Evolutionary conservation across 176 grass and related monocot genomes (phyloP), one percentile per base, ranked within the genome.

Genomic region (Pontederia crassipes): DNA sequence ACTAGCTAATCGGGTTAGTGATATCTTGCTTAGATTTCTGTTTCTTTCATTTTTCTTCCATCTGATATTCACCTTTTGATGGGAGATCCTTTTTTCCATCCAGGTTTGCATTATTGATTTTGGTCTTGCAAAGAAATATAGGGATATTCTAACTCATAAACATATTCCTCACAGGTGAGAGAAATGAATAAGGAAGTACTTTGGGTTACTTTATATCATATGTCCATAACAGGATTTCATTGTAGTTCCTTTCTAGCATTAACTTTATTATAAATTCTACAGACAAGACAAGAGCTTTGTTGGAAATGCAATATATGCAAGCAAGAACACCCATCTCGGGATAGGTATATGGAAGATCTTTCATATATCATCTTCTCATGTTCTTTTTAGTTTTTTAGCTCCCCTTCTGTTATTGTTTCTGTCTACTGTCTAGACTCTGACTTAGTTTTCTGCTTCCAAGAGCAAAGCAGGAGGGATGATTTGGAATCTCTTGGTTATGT

Each of bases 401-500:
- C 5, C 65, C 45, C 62, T 47, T 65, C 7, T 40, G 13, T 64
- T 59, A 28, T 52, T 6, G 28, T 52, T 52, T 59, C 17, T 8
- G 51, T 17, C 14, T 32, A n/a, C 26, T 50, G 4, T 48, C 67
- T 62, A 46, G 28, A 59, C 28, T 55, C 55, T 51, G 70, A 54
- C 58, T 48, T 65, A 1, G 29, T 45, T 81, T 76, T 64, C 71
- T 16, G 74, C 56, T 50, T 26, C 67, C 73, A 64, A 95, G 90
- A 95, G 59, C 90, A 95, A 86, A 86, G 90, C 77, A 89, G 90
- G 72, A 95, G 86, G 77, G 90, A 95, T 69, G 90, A 95, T 65
- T 61, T 95, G 52, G 90, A 95, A 86, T 95, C 90, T 55, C 82
- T 95, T 78, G 90, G 90, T 76, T 95, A 95, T 77, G 82, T 95